Conservation (phyloP, 2,329 filamentous ascomycete genomes). For the Pseudogymnoascus sp. region DNA sequence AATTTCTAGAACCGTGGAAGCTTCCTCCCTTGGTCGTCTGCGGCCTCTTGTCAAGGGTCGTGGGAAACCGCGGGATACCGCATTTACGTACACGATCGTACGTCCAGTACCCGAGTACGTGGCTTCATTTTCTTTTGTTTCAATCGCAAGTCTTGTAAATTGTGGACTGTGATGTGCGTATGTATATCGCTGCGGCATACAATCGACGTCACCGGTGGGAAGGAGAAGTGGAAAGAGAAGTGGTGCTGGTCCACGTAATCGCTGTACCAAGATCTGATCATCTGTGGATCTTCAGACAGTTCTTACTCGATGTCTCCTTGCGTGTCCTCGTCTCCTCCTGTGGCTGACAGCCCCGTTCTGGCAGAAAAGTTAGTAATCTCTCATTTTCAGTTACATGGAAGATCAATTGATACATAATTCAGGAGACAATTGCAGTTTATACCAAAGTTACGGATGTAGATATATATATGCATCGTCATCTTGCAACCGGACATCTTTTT, state of each 20-base stretch:
- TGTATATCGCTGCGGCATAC: not conserved
- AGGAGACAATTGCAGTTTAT: not conserved
- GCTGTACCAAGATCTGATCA: conserved; percentile 6
- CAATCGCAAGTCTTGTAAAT: not conserved
- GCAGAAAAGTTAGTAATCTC: not conserved
- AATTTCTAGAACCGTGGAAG: not conserved
- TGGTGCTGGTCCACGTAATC: conserved; percentile 3
- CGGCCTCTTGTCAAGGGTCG: not conserved
- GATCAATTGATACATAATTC: not conserved
- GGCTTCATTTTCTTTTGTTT: conserved; percentile 3
- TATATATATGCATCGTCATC: not conserved
- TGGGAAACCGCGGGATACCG: not conserved
- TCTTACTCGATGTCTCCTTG: not conserved
- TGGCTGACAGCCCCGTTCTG: not conserved
- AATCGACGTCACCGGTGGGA: conserved; percentile 1
- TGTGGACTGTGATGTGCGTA: not conserved
- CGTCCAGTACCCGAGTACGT: not conserved
- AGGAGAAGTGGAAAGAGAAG: conserved; percentile 5
- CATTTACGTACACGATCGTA: not conserved
- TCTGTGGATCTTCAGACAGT: not conserved
- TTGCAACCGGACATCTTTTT: not conserved
- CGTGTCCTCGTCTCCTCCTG: not conserved
- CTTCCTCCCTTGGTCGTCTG: not conserved
- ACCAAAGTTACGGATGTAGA: not conserved
- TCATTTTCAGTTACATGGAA: not conserved